Conservation (phyloP, 345 rosid genomes). For the Psidium friedrichsthalianum region DNA sequence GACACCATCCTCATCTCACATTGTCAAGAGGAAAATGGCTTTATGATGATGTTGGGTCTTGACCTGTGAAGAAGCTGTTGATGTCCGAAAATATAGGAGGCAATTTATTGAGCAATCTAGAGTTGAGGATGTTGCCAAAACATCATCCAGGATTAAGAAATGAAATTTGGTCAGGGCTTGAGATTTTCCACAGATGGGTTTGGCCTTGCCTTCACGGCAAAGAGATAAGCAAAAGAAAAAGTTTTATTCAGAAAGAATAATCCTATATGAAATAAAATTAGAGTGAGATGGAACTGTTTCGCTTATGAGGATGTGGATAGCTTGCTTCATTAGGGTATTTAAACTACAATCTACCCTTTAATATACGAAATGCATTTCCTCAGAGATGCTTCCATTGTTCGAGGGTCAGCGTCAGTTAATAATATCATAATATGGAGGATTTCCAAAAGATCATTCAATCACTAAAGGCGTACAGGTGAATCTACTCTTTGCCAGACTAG, state of each 20-base stretch:
- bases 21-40: background rate
- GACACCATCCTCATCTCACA: slow-evolving; percentile 12
- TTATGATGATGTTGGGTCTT: background rate
- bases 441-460: background rate
- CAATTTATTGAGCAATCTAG: no score
- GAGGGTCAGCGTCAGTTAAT: background rate
- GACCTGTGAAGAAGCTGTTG: background rate
- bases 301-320: background rate
- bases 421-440: background rate
- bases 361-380: background rate
- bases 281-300: background rate
- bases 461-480: background rate
- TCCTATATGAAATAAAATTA: background rate
- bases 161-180: background rate
- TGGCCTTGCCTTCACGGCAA: background rate
- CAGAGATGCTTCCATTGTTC: background rate
- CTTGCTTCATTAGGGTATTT: background rate
- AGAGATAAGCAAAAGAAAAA: background rate
- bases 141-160: background rate
- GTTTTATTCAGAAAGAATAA: background rate
- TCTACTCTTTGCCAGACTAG: background rate
- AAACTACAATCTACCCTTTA: background rate
- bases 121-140: no score
- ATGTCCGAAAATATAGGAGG: background rate
- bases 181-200: background rate